Base-by-base conservation (phyloP, 2,329 filamentous ascomycete species). In the Ramichloridium luteum region DNA sequence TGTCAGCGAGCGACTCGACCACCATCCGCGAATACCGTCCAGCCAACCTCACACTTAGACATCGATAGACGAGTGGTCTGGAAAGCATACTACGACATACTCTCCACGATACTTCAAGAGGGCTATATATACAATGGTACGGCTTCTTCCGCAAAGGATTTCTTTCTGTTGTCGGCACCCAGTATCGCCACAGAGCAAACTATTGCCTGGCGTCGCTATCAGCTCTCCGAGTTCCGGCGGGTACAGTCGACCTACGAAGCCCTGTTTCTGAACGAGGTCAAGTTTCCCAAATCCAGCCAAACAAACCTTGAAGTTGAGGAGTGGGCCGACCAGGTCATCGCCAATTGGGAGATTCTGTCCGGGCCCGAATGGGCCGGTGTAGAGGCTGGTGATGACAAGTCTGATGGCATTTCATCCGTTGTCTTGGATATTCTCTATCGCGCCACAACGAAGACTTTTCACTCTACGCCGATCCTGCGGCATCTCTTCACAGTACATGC, bases 361-460 rank as follows among this genome's bases (percentile, higher is more conserved):
- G 82, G 86, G 5, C 71, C 77, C 16, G 72, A 72, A 11, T 94
- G 86, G 86, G 70, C 67, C 25, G 80, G 93, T 41, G 63, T 74
- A 32, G 84, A 93, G 43, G 66, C 94, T 16, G 85, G 83, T 3
- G 73, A 78, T 47, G 84, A 81, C 4, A 86, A 85, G 6, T 80
- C 84, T 46, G 74, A 78, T 49, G 73, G 69, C 13, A 62, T 88
- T 12, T 80, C 80, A 40, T 74, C 79, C 32, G 76, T 76, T 30
- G 75, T 92, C 17, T 69, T 98, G 25, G 86, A 77, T 30, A 81
- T 85, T 16, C 67, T 98, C 5, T 98, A 96, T 56, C 79, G 80
- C 23, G 83, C 86, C 13, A 83, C 88, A 5, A 84, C 80, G 6
- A 93, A 90, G 56, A 93, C 86, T 0, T 98, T 90, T 50, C 90